A percentile compares a stretch with the other conserved stretches of the same genome.
These are phyloP conservation scores for Kluyveromyces sp. DNA, from an alignment of 1,139 yeast genomes.

Conservation along the genomic window DNA sequence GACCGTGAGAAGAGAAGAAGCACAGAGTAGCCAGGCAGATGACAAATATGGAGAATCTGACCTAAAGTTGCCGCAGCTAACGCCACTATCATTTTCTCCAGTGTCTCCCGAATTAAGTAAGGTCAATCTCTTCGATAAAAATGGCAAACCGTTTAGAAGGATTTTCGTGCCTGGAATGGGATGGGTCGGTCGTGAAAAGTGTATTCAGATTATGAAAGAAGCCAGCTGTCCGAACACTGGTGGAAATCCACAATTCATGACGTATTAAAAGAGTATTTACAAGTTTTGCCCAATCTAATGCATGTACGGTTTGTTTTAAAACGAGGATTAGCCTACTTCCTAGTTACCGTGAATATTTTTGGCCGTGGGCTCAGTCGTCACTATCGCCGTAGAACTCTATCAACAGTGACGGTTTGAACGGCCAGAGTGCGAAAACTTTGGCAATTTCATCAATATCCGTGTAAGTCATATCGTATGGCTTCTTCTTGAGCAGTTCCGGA, in stretches of 20 bases:
- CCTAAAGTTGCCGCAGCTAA: constrained; percentile 4
- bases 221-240: constrained; percentile 3
- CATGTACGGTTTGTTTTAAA: background rate
- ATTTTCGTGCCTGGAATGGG: constrained; percentile 16
- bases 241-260: constrained; percentile 3
- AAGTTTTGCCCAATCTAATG: background rate
- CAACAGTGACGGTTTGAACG: constrained; percentile 65
- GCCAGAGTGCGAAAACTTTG: constrained; percentile 62
- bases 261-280: constrained; percentile 6
- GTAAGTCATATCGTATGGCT: constrained; percentile 44
- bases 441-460: constrained; percentile 50
- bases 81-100: constrained; percentile 5
- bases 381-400: constrained; percentile 16
- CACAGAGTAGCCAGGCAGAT: background rate
- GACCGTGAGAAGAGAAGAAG: background rate
- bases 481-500: constrained; percentile 36
- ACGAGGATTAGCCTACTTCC: background rate
- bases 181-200: constrained; percentile 15
- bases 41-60: background rate
- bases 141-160: constrained; percentile 16
- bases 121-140: constrained; percentile 12
- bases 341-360: too few species aligned
- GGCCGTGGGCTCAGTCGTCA: constrained; percentile 1
- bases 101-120: constrained; percentile 9
- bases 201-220: constrained; percentile 11